phyloP scores from a whole-genome alignment of 2,329 filamentous ascomycete genomes.

The Plectosphaerella cucumerina region DNA sequence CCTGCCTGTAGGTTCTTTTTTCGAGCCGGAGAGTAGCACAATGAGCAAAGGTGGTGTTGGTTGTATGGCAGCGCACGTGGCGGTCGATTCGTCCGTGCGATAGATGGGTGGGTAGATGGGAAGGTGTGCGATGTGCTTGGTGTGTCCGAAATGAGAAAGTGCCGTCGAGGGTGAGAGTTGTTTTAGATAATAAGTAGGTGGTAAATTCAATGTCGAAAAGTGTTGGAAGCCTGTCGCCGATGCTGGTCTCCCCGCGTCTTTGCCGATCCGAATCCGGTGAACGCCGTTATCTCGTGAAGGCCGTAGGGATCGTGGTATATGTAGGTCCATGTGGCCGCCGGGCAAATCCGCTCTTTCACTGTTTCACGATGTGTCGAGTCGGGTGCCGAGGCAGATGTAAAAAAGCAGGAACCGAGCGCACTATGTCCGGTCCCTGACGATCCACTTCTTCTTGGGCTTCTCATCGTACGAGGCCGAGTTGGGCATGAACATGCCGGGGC shows the following conservation, averaged over 20 bases:
- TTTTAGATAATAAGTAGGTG: no score
- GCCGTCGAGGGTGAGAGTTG: no score
- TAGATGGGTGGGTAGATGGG: no score
- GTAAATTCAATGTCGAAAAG: no score
- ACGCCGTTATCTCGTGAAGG: background rate
- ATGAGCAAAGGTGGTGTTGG: no score
- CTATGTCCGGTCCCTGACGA: conserved; percentile 36
- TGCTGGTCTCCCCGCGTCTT: background rate
- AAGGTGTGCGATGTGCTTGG: no score
- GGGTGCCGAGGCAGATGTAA: background rate
- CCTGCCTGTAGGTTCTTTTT: no score
- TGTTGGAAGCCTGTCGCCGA: background rate
- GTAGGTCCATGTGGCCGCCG: background rate
- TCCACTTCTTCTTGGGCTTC: conserved; percentile 45
- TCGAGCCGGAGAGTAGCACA: no score
- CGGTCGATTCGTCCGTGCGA: no score
- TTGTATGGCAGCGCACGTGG: no score
- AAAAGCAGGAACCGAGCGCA: background rate
- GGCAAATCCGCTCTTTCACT: background rate
- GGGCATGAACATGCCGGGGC: conserved; percentile 28
- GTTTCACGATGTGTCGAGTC: background rate
- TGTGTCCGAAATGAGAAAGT: no score
- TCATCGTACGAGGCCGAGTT: conserved; percentile 27
- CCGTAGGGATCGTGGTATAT: background rate
- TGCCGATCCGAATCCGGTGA: background rate